A percentile compares a stretch with the other conserved stretches of the same genome.
These are phyloP conservation scores for Leucocoprinus leucothites DNA, from an alignment of 768 basidiomycete genomes.

Conservation along the genomic window DNA sequence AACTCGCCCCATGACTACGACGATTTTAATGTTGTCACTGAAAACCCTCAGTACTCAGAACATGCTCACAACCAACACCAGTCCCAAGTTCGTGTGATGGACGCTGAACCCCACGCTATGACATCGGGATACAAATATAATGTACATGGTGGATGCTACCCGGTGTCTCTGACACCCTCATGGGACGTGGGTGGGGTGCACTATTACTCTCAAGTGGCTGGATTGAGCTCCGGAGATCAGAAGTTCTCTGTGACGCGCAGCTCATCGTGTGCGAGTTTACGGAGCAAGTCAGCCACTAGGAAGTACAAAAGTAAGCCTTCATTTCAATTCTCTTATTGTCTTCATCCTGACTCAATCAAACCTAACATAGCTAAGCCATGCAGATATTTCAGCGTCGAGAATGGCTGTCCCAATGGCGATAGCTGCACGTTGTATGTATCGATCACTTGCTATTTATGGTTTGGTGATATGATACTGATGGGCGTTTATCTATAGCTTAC, in stretches of 20 bases:
- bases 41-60: slow-evolving; percentile 38
- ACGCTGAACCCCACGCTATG: background rate
- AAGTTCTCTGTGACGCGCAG: slow-evolving; percentile 15
- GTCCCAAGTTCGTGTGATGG: slow-evolving; percentile 27
- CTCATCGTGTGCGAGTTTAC: slow-evolving; percentile 23
- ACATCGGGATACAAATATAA: background rate
- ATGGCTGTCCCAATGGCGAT: slow-evolving; percentile 49
- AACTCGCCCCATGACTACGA: slow-evolving; percentile 17
- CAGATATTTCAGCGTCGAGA: slow-evolving; percentile 46
- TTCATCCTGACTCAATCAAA: background rate
- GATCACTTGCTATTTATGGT: background rate
- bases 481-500: slow-evolving; percentile 35
- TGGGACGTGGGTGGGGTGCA: background rate
- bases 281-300: slow-evolving; percentile 25
- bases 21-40: slow-evolving; percentile 31
- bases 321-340: background rate
- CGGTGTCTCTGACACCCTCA: background rate
- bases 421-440: slow-evolving; percentile 57
- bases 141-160: background rate
- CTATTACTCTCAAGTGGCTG: background rate
- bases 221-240: background rate
- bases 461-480: slow-evolving; percentile 1
- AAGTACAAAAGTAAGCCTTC: slow-evolving; percentile 40
- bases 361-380: slow-evolving; percentile 54
- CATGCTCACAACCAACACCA: slow-evolving; percentile 34